Evolutionary conservation across 371 early-diverging fungal genomes (phyloP), one percentile per base, ranked within the genome.

Genomic region (Smittium culicis): DNA sequence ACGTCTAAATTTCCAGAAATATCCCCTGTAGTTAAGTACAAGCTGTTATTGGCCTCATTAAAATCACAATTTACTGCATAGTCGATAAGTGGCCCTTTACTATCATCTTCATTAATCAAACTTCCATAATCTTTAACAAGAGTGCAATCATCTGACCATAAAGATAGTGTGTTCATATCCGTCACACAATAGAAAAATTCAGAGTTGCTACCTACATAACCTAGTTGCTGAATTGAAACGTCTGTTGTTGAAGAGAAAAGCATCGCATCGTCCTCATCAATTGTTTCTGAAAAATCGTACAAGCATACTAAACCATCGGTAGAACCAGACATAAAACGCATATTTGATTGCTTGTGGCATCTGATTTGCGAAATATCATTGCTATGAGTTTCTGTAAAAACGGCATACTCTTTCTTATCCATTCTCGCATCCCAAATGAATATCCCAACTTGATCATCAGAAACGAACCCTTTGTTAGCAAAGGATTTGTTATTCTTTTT

Each of bases 311-410:
- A 66, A 1, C 92, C 91, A 73, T 91, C 92, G 0, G 85, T 83
- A 14, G 90, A 85, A 2, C 83, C 86, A 0, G 88, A 83, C 55
- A 90, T 74, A 54, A 90, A 71, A 45, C 79, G 81, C 17, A 72
- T 75, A 0, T 85, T 74, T 14, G 78, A 68, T 24, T 74, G 77
- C 8, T 91, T 90, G 68, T 92, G 91, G 75, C 91, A 88, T 65
- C 83, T 79, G 45, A 93, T 82, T 75, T 90, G 85, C 2, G 95
- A 92, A n/a, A 96, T 80, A 71, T 94, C 95, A 69, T 96, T 94
- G 33, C 85, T 86, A 70, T 94, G 93, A 2, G 90, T 90, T 67
- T 93, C 92, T 3, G 72, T 77, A 71, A 92, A 96, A 33, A 84
- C 55, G 8, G 81, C 66, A 11, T 69, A 60, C 1, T 74, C 72